phyloP scores from a whole-genome alignment of 169 alveolate species.

The Theileria parva region DNA sequence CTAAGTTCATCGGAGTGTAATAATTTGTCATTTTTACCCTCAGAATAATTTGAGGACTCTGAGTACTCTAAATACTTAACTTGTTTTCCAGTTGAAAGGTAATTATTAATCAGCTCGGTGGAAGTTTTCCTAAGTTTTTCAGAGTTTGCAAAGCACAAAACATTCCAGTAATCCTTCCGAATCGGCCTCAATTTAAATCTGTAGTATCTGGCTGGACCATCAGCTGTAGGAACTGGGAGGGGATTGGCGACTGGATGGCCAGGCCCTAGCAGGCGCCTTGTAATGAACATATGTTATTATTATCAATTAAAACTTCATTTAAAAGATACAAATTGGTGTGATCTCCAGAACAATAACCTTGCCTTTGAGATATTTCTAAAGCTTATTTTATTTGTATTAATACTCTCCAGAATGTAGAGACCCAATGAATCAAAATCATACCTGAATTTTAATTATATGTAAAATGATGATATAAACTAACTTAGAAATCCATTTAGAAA shows the following conservation, averaged over 20 bases:
- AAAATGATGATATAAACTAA: not conserved
- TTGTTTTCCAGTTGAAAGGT: not conserved
- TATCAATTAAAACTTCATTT: not conserved
- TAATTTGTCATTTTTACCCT: not conserved
- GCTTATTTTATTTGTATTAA: slow-evolving; percentile 25
- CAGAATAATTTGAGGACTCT: not conserved
- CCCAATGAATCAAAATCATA: slow-evolving; percentile 41
- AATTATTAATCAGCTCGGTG: slow-evolving; percentile 30
- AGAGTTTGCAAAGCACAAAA: slow-evolving; percentile 51
- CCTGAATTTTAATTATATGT: not conserved
- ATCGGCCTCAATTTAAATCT: slow-evolving; percentile 50
- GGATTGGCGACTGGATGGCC: slow-evolving; percentile 60
- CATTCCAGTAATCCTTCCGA: slow-evolving; percentile 48
- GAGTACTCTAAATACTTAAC: not conserved
- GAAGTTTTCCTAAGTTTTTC: slow-evolving; percentile 37
- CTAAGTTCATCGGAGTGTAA: not conserved
- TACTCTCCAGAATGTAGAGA: slow-evolving; percentile 48
- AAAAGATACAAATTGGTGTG: not conserved
- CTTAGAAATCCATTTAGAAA: slow-evolving; percentile 20
- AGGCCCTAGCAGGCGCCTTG: slow-evolving; percentile 30
- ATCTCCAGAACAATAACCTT: slow-evolving; percentile 44
- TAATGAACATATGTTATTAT: not conserved
- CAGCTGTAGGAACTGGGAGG: slow-evolving; percentile 45
- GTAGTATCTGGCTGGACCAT: slow-evolving; percentile 48
- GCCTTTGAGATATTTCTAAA: slow-evolving; percentile 33